These are phyloP conservation scores for Alternaria sp. DNA, from an alignment of 2,329 filamentous ascomycete genomes.

Conservation along the genomic window DNA sequence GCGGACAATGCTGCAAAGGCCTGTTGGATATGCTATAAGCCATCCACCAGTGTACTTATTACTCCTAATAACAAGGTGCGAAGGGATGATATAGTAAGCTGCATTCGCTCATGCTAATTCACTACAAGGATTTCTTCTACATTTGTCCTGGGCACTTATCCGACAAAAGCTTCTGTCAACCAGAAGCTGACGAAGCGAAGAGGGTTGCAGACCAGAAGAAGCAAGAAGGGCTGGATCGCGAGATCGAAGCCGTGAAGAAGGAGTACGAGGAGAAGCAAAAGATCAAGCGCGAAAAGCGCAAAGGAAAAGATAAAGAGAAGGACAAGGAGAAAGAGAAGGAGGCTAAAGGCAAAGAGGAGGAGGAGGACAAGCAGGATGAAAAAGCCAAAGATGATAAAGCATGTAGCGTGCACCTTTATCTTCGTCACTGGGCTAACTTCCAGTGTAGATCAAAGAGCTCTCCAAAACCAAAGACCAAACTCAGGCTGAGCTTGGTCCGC, in stretches of 20 bases:
- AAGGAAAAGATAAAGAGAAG: conserved; percentile 60
- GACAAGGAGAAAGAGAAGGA: conserved; percentile 68
- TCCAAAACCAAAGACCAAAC: conserved; percentile 57
- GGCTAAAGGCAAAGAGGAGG: conserved; percentile 68
- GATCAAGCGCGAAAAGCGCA: conserved; percentile 63
- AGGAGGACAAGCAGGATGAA: conserved; percentile 70
- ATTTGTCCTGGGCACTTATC: conserved; percentile 84
- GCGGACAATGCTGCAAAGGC: conserved; percentile 83
- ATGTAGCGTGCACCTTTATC: neutral
- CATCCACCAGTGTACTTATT: conserved; percentile 84
- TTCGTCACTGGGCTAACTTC: conserved; percentile 16
- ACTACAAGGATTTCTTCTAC: conserved; percentile 83
- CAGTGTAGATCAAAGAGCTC: conserved; percentile 56
- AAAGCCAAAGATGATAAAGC: conserved; percentile 69
- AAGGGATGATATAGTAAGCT: neutral
- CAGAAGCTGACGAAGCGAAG: conserved; percentile 74
- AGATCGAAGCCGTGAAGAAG: conserved; percentile 60
- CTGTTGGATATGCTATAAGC: conserved; percentile 92
- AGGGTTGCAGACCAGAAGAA: conserved; percentile 63
- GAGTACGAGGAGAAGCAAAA: conserved; percentile 64
- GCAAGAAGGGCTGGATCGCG: conserved; percentile 58
- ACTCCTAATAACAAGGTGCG: conserved; percentile 86
- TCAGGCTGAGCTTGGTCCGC: conserved; percentile 70
- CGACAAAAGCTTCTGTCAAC: conserved; percentile 79
- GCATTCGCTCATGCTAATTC: conserved; percentile 4